A percentile compares a stretch with the other conserved stretches of the same genome.
Evolutionary conservation across 495 filamentous ascomycete species (phyloP).

Genomic region (Podospora fimiseda): DNA sequence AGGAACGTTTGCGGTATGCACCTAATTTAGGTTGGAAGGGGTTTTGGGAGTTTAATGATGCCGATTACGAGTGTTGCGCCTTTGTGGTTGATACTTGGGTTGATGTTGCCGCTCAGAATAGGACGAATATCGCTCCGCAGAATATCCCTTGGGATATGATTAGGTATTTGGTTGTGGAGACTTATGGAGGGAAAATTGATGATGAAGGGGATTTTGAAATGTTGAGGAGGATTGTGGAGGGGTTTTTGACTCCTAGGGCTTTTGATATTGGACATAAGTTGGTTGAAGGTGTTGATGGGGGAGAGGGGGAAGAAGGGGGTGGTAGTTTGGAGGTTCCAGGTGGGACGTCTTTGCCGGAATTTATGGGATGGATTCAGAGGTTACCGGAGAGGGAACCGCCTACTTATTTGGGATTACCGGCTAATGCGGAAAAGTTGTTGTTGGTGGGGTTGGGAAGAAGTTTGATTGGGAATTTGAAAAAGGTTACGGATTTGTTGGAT

Average conservation of each 20-base stretch:
- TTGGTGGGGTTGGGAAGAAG: conserved; percentile 81
- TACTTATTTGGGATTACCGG: conserved; percentile 91
- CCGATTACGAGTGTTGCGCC: conserved; percentile 95
- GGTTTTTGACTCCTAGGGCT: conserved; percentile 73
- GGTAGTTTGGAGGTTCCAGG: conserved; percentile 64
- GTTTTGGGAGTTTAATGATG: conserved; percentile 99
- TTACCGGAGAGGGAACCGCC: conserved; percentile 94
- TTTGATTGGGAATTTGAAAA: conserved; percentile 77
- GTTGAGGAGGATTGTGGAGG: conserved; percentile 63
- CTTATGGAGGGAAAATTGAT: conserved; percentile 97
- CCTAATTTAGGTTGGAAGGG: conserved; percentile 95
- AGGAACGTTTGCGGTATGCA: conserved; percentile 91
- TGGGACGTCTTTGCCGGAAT: conserved; percentile 75
- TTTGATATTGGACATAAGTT: conserved; percentile 90
- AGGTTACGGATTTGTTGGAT: conserved; percentile 78
- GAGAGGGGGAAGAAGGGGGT: conserved; percentile 1
- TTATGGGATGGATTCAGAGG: conserved; percentile 84
- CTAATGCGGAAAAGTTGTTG: conserved; percentile 93
- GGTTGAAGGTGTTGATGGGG: conserved; percentile 48
- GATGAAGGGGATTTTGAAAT: conserved; percentile 77
- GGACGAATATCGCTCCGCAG: conserved; percentile 84
- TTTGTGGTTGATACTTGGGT: conserved; percentile 96
- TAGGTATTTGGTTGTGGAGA: conserved; percentile 82
- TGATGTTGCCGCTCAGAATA: conserved; percentile 68
- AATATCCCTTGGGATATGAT: conserved; percentile 99